phyloP scores from a whole-genome alignment of 2,329 filamentous ascomycete genomes.

The Phymatotrichopsis omnivora region DNA sequence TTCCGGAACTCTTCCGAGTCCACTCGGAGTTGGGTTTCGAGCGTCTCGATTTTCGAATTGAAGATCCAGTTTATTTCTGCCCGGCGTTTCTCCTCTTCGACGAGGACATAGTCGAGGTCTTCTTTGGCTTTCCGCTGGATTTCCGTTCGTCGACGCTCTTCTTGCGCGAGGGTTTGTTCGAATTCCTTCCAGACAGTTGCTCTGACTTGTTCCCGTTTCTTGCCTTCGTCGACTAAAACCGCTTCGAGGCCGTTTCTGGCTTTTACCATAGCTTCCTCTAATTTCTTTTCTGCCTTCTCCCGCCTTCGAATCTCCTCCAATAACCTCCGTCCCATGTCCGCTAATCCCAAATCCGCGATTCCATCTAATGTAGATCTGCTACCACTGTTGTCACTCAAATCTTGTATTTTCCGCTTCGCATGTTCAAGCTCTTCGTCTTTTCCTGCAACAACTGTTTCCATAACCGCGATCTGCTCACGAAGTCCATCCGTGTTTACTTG shows the following conservation, averaged over 20 bases:
- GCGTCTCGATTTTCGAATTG: conserved; percentile 15
- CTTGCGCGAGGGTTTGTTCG: conserved; percentile 12
- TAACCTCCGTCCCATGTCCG: conserved; percentile 16
- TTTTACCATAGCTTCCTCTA: conserved; percentile 14
- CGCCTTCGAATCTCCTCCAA: conserved; percentile 22
- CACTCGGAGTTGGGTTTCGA: conserved; percentile 8
- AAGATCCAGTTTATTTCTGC: conserved; percentile 21
- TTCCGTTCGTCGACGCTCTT: conserved; percentile 15
- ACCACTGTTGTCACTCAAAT: conserved; percentile 2
- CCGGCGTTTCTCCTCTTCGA: conserved; percentile 22
- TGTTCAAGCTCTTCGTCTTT: conserved; percentile 31
- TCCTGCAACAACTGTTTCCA: conserved; percentile 18
- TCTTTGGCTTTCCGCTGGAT: conserved; percentile 14
- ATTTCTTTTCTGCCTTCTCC: conserved; percentile 17
- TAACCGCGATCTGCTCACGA: conserved; percentile 8
- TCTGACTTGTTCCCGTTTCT: conserved; percentile 14
- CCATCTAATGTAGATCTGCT: background rate
- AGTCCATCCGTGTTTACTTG: conserved; percentile 17
- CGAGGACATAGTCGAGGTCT: conserved; percentile 10
- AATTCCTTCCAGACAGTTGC: conserved; percentile 15
- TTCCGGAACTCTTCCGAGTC: conserved; percentile 16
- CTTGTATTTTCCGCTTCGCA: conserved; percentile 36
- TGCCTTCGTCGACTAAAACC: conserved; percentile 14
- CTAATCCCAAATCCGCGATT: conserved; percentile 16
- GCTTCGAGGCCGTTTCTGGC: conserved; percentile 10